These are phyloP conservation scores for Neurospora terricola DNA, from an alignment of 495 filamentous ascomycete genomes.

Conservation along the genomic window DNA sequence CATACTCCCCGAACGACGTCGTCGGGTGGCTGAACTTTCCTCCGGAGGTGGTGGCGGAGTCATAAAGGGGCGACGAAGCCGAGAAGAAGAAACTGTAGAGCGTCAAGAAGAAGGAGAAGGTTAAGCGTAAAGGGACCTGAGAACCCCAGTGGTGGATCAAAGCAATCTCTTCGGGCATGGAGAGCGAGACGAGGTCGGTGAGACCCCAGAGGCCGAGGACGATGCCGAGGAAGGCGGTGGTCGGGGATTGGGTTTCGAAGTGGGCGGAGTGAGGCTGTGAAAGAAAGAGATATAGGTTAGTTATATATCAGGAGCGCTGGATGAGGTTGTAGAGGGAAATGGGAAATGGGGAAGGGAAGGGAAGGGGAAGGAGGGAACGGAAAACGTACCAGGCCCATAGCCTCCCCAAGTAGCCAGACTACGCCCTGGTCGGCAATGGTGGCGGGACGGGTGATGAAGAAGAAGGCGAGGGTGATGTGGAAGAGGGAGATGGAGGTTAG, in stretches of 20 bases:
- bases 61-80: slow-evolving; percentile 27
- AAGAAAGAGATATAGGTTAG: background rate
- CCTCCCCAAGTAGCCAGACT: slow-evolving; percentile 74
- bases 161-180: slow-evolving; percentile 59
- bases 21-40: slow-evolving; percentile 22
- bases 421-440: slow-evolving; percentile 67
- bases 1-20: background rate
- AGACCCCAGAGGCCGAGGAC: slow-evolving; percentile 57
- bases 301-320: background rate
- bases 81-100: slow-evolving; percentile 58
- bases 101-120: slow-evolving; percentile 53
- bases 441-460: slow-evolving; percentile 63
- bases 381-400: slow-evolving; percentile 59
- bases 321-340: background rate
- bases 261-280: slow-evolving; percentile 36
- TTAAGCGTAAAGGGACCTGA: slow-evolving; percentile 51
- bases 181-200: slow-evolving; percentile 62
- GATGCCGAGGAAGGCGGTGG: slow-evolving; percentile 62
- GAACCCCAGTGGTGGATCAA: slow-evolving; percentile 52
- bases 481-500: slow-evolving; percentile 71
- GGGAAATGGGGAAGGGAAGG: background rate
- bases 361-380: background rate
- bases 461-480: slow-evolving; percentile 70
- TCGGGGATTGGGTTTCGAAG: slow-evolving; percentile 53
- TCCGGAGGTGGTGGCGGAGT: too few species aligned